Conservation (phyloP, 139 green algal genomes). For the Tetradesmus lagerheimii region DNA sequence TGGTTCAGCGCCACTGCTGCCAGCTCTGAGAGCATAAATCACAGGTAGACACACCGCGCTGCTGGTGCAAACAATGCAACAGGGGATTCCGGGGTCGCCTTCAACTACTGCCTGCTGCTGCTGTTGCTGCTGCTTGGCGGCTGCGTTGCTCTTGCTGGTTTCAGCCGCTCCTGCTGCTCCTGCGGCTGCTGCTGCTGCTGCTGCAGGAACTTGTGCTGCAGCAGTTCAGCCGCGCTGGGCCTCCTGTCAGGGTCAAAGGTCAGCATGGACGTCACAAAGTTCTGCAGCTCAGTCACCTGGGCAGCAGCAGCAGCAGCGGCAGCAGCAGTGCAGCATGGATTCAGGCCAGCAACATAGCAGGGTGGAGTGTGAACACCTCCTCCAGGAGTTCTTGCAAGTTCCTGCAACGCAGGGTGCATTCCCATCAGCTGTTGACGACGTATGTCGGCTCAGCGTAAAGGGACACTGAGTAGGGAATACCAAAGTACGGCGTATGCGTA, state of each 20-base stretch:
- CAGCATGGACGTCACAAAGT: slow-evolving; percentile 78
- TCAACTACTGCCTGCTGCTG: not conserved
- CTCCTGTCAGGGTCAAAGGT: slow-evolving; percentile 70
- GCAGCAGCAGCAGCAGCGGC: not conserved
- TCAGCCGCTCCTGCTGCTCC: slow-evolving; percentile 5
- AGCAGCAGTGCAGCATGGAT: not conserved
- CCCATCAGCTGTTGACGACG: no score
- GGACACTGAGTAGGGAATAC: no score
- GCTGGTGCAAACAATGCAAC: not conserved
- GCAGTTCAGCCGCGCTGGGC: slow-evolving; percentile 73
- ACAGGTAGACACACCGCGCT: no score
- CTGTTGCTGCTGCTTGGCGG: slow-evolving; percentile 21
- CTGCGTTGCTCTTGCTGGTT: not conserved
- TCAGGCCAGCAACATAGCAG: no score
- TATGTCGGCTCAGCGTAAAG: no score
- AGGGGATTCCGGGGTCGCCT: no score
- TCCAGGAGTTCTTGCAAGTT: no score
- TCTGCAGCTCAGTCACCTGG: slow-evolving; percentile 2
- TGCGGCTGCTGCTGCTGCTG: slow-evolving; percentile 27
- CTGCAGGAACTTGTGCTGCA: slow-evolving; percentile 82
- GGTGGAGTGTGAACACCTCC: no score
- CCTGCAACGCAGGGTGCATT: no score
- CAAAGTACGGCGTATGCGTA: no score
- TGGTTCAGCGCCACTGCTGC: no score
- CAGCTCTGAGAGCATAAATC: no score